Base-by-base conservation (phyloP, 805 yeast species). In the Ogataea henricii region DNA sequence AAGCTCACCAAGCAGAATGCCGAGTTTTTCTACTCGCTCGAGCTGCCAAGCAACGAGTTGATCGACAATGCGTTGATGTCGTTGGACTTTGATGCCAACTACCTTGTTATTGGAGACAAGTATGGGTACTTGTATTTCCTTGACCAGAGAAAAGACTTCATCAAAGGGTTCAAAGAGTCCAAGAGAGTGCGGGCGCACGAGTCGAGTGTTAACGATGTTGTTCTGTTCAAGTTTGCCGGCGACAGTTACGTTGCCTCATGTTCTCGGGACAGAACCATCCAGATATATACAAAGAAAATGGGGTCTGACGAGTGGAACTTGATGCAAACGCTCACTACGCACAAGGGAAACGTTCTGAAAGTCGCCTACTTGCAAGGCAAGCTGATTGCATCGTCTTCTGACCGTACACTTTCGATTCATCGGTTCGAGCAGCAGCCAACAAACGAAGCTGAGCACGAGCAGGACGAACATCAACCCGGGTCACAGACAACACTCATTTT, bases 261-360 rank as follows among this genome's bases (percentile, higher is more conserved):
- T 22, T 78, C 85, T 1, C 64, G 88, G 35, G 89, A 83, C 58
- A 59, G 89, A 43, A 83, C 82, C 71, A 74, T 83, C 25, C 89
- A 83, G 58, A 58, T 83, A 0, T 79, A 79, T 49, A 57, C 59
- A 12, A 66, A 63, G 40, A 17, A 46, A 22, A 4, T 12, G 7
- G 27, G 18, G 4, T 39, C 27, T 1, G 30, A 42, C 14, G 53
- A 44, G 1, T 84, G 88, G 87, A 71, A 66, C 4, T 63, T 85
- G 3, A 60, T 73, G 38, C 86, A 83, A 56, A 85, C 90, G 0
- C 56, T 85, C n/a, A 76, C 78, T 1, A 67, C 74, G 5, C 88
- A 81, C 55, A 78, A 75, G 45, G 86, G 81, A 0, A 81, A 77
- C 56, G 60, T 82, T 10, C 44, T 73, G 8, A 70, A 71, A 25